Evolutionary conservation across 148 eudicot genomes (phyloP).

Genomic region (Polygonum maritimum): DNA sequence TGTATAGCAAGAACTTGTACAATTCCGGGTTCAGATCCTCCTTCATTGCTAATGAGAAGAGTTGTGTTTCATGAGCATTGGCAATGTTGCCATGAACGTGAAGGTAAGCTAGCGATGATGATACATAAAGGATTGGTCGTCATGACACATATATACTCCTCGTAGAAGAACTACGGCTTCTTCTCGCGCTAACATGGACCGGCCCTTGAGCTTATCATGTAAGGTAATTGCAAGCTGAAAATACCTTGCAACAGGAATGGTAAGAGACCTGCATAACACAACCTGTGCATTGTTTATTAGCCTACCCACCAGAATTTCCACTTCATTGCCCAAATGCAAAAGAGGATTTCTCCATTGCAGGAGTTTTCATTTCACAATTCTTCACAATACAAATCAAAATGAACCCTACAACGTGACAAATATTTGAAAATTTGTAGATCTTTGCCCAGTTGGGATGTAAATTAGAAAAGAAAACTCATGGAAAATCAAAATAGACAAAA

Average conservation of each 20-base stretch:
- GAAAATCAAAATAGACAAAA: background rate
- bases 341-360: background rate
- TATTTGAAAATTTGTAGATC: background rate
- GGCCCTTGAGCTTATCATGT: slow-evolving; percentile 56
- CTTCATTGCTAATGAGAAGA: slow-evolving; percentile 30
- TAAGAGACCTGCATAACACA: slow-evolving; percentile 40
- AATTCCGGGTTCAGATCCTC: slow-evolving; percentile 36
- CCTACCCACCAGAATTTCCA: background rate
- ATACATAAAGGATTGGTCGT: slow-evolving; percentile 38
- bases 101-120: slow-evolving; percentile 22
- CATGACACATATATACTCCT: slow-evolving; percentile 41
- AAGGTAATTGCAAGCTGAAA: slow-evolving; percentile 45
- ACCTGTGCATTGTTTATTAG: slow-evolving; percentile 9
- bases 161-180: slow-evolving; percentile 30
- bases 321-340: slow-evolving; percentile 25
- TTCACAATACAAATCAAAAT: background rate
- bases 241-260: slow-evolving; percentile 44
- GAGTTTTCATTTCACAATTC: background rate
- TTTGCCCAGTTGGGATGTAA: background rate
- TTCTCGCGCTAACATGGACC: slow-evolving; percentile 44
- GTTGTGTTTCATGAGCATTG: slow-evolving; percentile 48
- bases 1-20: slow-evolving; percentile 38
- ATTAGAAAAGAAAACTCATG: background rate
- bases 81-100: slow-evolving; percentile 34
- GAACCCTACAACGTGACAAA: background rate